Base-by-base conservation (phyloP, 2,329 filamentous ascomycete species). In the Colletotrichum sp. region DNA sequence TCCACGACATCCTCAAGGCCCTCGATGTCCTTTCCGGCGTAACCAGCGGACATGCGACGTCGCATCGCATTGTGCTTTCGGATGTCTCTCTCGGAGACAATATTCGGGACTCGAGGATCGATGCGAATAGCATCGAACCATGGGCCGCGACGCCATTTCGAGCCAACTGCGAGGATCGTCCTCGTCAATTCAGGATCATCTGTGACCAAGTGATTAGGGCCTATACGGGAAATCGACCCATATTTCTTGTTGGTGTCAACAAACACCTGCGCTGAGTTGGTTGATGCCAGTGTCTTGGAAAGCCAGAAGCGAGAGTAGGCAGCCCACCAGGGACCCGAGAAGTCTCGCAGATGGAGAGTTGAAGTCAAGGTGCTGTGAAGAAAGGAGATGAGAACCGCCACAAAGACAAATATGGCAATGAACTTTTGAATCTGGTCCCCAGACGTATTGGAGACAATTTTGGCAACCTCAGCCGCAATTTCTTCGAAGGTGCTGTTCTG, bases 11-110 rank as follows among this genome's bases (percentile, higher is more conserved):
- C 76, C 75, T 91, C 88, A 1, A 90, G 78, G 7, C 81, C 80
- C 6, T 85, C 82, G n/a, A 89, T 87, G 43, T 90, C 89, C 74
- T 88, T 87, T 12, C 88, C 88, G 6, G 86, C 84, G 75, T 90
- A 90, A 74, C 87, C 90, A 3, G 86, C 81, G 7, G 86, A 84
- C 83, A 90, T 86, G 76, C 89, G 88, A 15, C 85, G 83, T 16
- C 84, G 82, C 43, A 87, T 78, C 47, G 78, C 76, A 7, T 78
- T 80, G 78, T 87, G 89, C 57, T 81, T 80, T 13, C 78, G 83
- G 51, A 88, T 87, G 69, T 91, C 83, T 59, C 86, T 82, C 38
- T 85, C 82, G 1, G 87, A 89, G 36, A 90, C 85, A 6, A 91
- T 84, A 71, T 88, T 90, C 74, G 90, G 86, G 27, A 85, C 82